Base-by-base conservation (phyloP, 2,329 filamentous ascomycete genomes). In the Chrysoporthe puriensis region DNA sequence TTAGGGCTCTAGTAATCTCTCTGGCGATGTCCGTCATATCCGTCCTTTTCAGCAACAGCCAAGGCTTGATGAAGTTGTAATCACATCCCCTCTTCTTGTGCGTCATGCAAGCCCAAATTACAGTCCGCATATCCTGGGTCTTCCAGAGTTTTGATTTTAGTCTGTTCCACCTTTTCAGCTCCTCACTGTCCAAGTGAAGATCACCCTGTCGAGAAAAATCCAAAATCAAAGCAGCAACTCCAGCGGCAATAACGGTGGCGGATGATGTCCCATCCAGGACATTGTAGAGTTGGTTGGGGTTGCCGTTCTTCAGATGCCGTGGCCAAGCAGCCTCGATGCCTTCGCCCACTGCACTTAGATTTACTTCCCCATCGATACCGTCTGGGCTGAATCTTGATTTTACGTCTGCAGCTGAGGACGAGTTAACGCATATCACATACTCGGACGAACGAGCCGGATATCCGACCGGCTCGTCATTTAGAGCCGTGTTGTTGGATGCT, bases 401-500 rank as follows among this genome's bases (percentile, higher is more conserved):
- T 0, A 34, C 11, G 4, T 34, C 26, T 54, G 13, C 4, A 5
- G 26, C 50, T 6, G 50, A 54, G 14, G 50, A 54, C 3, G 50
- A 34, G 26, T 54, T 54, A 21, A 54, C 11, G 3, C 50, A 54
- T 54, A 54, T 54, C 14, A 54, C 50, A 13, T 54, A 16, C 3
- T 54, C 50, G 16, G 21, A 54, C 11, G 13, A 21, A 14, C 50
- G 13, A 21, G 50, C 50, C 11, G 50, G 50, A 54, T 34, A 54
- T 2, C 50, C 26, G 4, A 54, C 26, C 14, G 50, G 50, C 26
- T 54, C 26, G 32, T 6, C 8, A 13, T 34, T 16, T 13, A 54
- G 11, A 4, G 50, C 50, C 11, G 50, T 54, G 50, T 54, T 54
- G 50, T 54, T 54, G 50, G 50, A 54, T 54, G 50, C 50, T 34